A percentile compares a stretch with the other conserved stretches of the same genome.
Evolutionary conservation across 2,329 filamentous ascomycete genomes (phyloP).

Genomic region (Monosporascus sp.): DNA sequence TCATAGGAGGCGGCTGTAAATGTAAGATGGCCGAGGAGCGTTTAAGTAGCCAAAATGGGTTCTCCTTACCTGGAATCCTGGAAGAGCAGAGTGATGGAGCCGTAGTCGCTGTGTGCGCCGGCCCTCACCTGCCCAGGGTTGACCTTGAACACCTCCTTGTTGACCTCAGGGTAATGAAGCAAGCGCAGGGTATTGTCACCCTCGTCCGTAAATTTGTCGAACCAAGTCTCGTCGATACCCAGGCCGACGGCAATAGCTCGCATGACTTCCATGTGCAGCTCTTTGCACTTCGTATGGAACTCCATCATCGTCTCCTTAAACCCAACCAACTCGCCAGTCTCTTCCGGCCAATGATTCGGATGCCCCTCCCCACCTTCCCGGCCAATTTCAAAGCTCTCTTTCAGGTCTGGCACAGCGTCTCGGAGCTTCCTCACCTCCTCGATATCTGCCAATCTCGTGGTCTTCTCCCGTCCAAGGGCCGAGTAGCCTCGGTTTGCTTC

Average conservation of each 20-base stretch:
- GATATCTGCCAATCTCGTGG: conserved; percentile 49
- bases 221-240: conserved; percentile 65
- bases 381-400: conserved; percentile 62
- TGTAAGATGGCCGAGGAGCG: no score
- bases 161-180: conserved; percentile 70
- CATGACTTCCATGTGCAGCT: conserved; percentile 74
- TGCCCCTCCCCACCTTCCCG: conserved; percentile 51
- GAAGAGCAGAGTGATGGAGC: conserved; percentile 57
- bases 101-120: conserved; percentile 69
- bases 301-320: conserved; percentile 69
- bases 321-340: conserved; percentile 44
- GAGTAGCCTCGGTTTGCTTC: conserved; percentile 72
- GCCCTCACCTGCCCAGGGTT: conserved; percentile 69
- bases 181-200: conserved; percentile 69
- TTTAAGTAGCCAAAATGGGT: no score
- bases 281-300: conserved; percentile 72
- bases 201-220: conserved; percentile 67
- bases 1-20: neutral
- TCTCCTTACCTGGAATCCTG: conserved; percentile 39
- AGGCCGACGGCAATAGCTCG: conserved; percentile 78
- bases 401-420: conserved; percentile 56
- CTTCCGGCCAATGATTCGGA: conserved; percentile 73
- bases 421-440: conserved; percentile 54
- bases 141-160: conserved; percentile 57
- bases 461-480: conserved; percentile 65